Conservation (phyloP, 768 basidiomycete genomes). For the Clitopilus passeckerianus region DNA sequence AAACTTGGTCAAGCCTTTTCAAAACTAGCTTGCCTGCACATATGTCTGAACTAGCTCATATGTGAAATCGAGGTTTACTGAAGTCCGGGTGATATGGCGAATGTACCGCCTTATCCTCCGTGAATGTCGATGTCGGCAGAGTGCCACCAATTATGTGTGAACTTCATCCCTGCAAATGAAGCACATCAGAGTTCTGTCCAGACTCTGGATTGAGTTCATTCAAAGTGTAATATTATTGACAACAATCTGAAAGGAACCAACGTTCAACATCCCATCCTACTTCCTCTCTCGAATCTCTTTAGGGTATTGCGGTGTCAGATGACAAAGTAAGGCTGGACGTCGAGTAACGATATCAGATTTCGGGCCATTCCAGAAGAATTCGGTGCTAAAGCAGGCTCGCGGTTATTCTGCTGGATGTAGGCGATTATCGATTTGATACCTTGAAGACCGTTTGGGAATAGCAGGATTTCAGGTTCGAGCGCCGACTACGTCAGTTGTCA, state of each 20-base stretch:
- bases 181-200: too few relatives aligned
- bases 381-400: background rate
- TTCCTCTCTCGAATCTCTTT: too few relatives aligned
- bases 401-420: background rate
- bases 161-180: background rate
- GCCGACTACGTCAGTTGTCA: constrained; percentile 12
- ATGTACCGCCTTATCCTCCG: background rate
- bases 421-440: background rate
- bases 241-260: too few relatives aligned
- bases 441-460: background rate
- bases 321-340: too few relatives aligned
- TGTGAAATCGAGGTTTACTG: background rate
- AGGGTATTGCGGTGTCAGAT: too few relatives aligned
- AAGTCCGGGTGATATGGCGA: background rate
- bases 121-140: background rate
- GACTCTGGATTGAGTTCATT: too few relatives aligned
- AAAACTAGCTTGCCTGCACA: background rate
- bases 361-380: background rate
- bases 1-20: background rate
- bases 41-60: background rate
- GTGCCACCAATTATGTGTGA: background rate
- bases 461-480: background rate
- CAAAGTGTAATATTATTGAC: too few relatives aligned
- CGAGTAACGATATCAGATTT: too few relatives aligned
- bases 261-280: too few relatives aligned